Evolutionary conservation across 2,329 filamentous ascomycete genomes (phyloP).

Genomic region (Colletotrichum tabaci): DNA sequence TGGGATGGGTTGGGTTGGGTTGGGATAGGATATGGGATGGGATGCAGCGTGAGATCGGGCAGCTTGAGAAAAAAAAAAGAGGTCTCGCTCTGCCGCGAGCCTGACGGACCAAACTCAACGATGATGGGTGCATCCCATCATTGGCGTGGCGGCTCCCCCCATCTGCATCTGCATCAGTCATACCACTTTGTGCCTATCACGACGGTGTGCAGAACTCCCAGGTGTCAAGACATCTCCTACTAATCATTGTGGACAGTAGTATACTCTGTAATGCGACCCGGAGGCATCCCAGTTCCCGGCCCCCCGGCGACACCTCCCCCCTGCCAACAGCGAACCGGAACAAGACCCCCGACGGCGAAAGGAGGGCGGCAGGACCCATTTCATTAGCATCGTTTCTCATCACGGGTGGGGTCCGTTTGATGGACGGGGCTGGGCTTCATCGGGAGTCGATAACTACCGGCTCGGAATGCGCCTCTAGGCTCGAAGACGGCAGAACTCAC

Average conservation of each 20-base stretch:
- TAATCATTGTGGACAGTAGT: neutral
- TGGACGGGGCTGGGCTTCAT: neutral
- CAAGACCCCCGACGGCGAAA: conserved; percentile 4
- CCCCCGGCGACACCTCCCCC: neutral
- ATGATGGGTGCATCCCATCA: conserved; percentile 16
- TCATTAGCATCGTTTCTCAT: neutral
- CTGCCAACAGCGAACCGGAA: conserved; percentile 21
- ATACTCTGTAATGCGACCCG: neutral
- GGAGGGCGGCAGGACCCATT: conserved; percentile 5
- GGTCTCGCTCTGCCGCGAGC: too few relatives aligned
- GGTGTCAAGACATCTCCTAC: too few relatives aligned
- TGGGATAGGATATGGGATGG: neutral
- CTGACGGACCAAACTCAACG: neutral
- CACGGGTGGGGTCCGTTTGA: conserved; percentile 1
- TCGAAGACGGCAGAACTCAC: neutral
- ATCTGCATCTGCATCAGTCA: neutral
- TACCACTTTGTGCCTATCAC: neutral
- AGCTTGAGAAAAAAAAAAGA: too few relatives aligned
- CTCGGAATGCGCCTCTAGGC: conserved; percentile 6
- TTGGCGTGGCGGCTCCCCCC: neutral
- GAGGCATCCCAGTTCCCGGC: neutral
- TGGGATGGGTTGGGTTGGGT: neutral
- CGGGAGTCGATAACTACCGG: conserved; percentile 13
- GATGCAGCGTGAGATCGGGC: too few relatives aligned
- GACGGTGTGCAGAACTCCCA: too few relatives aligned